Evolutionary conservation across 495 filamentous ascomycete genomes (phyloP).

Genomic region (Hypoxylon cercidicola): DNA sequence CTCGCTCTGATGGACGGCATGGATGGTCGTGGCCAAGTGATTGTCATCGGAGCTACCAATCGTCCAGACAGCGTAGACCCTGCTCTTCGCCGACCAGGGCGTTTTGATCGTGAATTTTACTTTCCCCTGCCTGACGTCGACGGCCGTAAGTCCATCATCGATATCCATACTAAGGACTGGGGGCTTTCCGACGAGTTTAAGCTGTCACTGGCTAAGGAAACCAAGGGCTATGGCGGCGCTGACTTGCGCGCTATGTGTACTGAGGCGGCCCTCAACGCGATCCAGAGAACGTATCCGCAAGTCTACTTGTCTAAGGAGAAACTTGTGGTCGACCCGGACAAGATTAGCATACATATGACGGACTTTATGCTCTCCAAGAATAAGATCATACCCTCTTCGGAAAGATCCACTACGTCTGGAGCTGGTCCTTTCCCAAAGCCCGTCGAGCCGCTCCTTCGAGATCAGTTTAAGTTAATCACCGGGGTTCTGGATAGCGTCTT

Average conservation of each 20-base stretch:
- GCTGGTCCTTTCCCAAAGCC: conserved; percentile 79
- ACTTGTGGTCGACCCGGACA: conserved; percentile 84
- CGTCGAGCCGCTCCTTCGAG: conserved; percentile 83
- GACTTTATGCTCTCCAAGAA: conserved; percentile 98
- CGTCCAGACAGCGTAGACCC: conserved; percentile 97
- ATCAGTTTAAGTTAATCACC: conserved; percentile 73
- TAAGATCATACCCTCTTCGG: conserved; percentile 94
- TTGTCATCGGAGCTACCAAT: conserved; percentile 98
- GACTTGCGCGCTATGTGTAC: conserved; percentile 94
- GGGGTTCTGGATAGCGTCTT: conserved; percentile 77
- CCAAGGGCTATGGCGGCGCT: conserved; percentile 96
- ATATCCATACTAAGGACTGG: conserved; percentile 97
- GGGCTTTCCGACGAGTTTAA: conserved; percentile 82
- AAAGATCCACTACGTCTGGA: conserved; percentile 83
- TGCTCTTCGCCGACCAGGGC: conserved; percentile 89
- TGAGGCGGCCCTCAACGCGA: conserved; percentile 97
- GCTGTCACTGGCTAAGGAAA: conserved; percentile 81
- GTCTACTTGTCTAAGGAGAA: conserved; percentile 94
- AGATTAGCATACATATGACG: conserved; percentile 83
- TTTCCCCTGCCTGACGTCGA: conserved; percentile 88
- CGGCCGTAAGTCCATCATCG: conserved; percentile 83
- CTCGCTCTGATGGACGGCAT: conserved; percentile 98
- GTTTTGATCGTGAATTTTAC: conserved; percentile 98
- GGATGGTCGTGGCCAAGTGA: conserved; percentile 97
- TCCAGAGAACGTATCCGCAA: conserved; percentile 94